Evolutionary conservation across 139 green algal species (phyloP).

Genomic region (Chlorella sp.): DNA sequence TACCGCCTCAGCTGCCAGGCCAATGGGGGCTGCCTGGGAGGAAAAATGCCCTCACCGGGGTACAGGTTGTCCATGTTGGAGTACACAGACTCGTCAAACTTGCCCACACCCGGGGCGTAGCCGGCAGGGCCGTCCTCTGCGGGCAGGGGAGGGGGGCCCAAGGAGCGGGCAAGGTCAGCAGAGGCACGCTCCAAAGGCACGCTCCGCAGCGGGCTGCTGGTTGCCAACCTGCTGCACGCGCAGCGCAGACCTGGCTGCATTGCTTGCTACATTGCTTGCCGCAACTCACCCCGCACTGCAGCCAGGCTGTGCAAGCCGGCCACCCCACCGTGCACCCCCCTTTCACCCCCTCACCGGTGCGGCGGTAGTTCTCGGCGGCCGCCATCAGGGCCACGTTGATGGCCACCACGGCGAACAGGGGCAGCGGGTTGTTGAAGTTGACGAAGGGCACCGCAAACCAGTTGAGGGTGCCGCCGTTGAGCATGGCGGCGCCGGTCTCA

Average conservation of each 20-base stretch:
- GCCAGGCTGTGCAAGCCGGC: background rate
- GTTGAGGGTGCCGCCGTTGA: conserved; percentile 93
- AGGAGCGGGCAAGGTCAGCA: background rate
- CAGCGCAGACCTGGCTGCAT: too few relatives aligned
- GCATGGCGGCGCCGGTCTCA: conserved; percentile 93
- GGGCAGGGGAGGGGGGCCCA: background rate
- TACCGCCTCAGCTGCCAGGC: too few relatives aligned
- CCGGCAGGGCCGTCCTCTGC: conserved; percentile 81
- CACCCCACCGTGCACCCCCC: background rate
- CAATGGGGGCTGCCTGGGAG: too few relatives aligned
- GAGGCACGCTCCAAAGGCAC: too few relatives aligned
- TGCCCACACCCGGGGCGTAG: conserved; percentile 90
- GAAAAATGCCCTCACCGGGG: conserved; percentile 57
- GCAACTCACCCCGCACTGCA: too few relatives aligned
- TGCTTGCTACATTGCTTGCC: too few relatives aligned
- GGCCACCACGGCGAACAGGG: conserved; percentile 78
- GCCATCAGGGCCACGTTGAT: conserved; percentile 88
- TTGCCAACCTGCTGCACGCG: too few relatives aligned
- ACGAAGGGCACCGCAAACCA: conserved; percentile 94
- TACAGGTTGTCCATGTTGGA: conserved; percentile 92
- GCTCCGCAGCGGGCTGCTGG: too few relatives aligned
- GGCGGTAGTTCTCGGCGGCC: conserved; percentile 89
- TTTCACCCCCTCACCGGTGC: conserved; percentile 18
- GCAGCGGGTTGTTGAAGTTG: conserved; percentile 91
- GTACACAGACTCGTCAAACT: conserved; percentile 90